Base-by-base conservation (phyloP, 139 green algal genomes). In the Haematococcus lacustris region DNA sequence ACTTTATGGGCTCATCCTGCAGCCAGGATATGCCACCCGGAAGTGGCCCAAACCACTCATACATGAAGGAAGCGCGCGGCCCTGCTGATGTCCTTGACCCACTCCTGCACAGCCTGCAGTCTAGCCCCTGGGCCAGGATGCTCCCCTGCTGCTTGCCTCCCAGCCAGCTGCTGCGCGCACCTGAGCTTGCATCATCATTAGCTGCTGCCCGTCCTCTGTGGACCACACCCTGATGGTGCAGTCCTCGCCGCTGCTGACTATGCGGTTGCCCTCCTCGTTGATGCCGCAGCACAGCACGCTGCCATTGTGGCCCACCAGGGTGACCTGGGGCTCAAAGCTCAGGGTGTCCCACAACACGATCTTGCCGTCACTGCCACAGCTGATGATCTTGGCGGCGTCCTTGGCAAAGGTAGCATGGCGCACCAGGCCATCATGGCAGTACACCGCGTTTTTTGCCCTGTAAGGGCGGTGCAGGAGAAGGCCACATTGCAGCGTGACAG, bases 1-100 rank as follows among this genome's bases (percentile, higher is more conserved):
- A 51, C 79, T 85, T 85, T 63, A 85, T 73, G 37, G 75, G 79
- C 68, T 81, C 75, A 38, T 81, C 75, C 68, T n/a, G n/a, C n/a
- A n/a, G n/a, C n/a, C n/a, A n/a, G n/a, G n/a, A n/a, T n/a, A n/a
- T n/a, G n/a, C n/a, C n/a, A n/a, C n/a, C n/a, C n/a, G n/a, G n/a
- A n/a, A n/a, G n/a, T n/a, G n/a, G n/a, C n/a, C n/a, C n/a, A n/a
- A n/a, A n/a, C n/a, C n/a, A n/a, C n/a, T n/a, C n/a, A n/a, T n/a
- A n/a, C n/a, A n/a, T n/a, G n/a, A n/a, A n/a, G n/a, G n/a, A n/a
- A n/a, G n/a, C n/a, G n/a, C n/a, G n/a, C n/a, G n/a, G n/a, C n/a
- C n/a, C n/a, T n/a, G n/a, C n/a, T n/a, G n/a, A n/a, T n/a, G n/a
- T n/a, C n/a, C n/a, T n/a, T n/a, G n/a, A n/a, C n/a, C n/a, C n/a